Base-by-base conservation (phyloP, 345 rosid species). In the Kandelia obovata region DNA sequence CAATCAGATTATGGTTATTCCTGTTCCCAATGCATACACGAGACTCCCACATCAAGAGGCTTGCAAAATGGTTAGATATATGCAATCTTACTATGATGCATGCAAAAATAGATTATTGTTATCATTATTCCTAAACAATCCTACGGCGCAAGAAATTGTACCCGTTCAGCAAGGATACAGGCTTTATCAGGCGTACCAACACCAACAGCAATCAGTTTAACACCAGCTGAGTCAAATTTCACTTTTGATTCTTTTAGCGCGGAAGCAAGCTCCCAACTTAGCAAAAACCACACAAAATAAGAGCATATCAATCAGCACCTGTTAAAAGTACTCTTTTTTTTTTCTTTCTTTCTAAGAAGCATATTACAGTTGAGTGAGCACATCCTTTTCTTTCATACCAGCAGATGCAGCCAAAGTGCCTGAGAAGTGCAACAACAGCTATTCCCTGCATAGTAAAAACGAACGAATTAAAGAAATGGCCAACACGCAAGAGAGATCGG, bases 361-460 rank as follows among this genome's bases (percentile, higher is more conserved):
- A 13, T 28, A 3, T 13, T 15, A 43, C 16, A 10, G 28, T 56
- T 25, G 19, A 21, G 5, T 27, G 30, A 34, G 0, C 58, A 5
- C n/a, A 47, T 27, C 10, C 62, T 5, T 80, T 43, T 43, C 49
- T 80, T 43, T 43, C 49, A 0, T 83, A 94, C 96, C 97, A 87
- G 86, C 91, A 94, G 79, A 73, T 46, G 69, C 98, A 91, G 52
- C 97, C 98, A 76, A 94, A 91, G 82, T 91, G 96, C 75, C 97
- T 85, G 75, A 94, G 71, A 49, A 94, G 92, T 20, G 95, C 95
- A 60, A 89, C 96, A 53, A 89, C 95, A 26, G 96, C 90, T 20
- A 91, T 70, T 53, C 90, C 95, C 96, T 94, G 72, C 26, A 69
- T 57, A 5, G 43, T 28, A 71, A 8, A 30, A 8, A 30, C 19